These are phyloP conservation scores for Clonostachys rosea DNA, from an alignment of 2,329 filamentous ascomycete genomes.

Conservation along the genomic window DNA sequence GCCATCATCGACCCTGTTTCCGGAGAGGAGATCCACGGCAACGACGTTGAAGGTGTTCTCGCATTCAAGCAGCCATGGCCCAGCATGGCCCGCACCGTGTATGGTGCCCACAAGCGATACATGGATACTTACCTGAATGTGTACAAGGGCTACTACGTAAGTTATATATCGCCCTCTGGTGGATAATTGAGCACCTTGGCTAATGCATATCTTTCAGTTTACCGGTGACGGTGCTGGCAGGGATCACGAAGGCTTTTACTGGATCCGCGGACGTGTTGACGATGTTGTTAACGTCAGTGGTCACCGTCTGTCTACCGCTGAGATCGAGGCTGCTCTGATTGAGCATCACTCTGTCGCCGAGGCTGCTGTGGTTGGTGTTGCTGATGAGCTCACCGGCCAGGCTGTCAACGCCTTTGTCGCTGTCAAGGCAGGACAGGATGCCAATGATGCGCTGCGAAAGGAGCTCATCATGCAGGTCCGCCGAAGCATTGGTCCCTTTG, in stretches of 20 bases:
- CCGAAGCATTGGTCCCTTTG: conserved; percentile 96
- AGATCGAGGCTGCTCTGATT: conserved; percentile 95
- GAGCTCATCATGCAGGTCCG: conserved; percentile 92
- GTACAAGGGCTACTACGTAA: conserved; percentile 95
- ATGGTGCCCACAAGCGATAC: conserved; percentile 95
- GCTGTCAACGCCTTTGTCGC: conserved; percentile 96
- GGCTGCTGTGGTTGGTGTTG: conserved; percentile 89
- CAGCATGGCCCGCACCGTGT: conserved; percentile 96
- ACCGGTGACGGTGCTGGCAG: conserved; percentile 91
- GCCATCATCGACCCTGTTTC: conserved; percentile 96
- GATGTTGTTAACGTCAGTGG: conserved; percentile 98
- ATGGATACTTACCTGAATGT: conserved; percentile 98
- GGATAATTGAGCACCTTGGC: background rate
- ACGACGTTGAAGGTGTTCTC: conserved; percentile 94
- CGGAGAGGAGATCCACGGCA: conserved; percentile 87
- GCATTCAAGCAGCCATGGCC: conserved; percentile 98
- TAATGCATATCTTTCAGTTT: conserved; percentile 47
- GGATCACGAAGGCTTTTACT: conserved; percentile 98
- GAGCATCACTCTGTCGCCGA: conserved; percentile 89
- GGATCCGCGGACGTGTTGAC: conserved; percentile 97
- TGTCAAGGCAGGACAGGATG: conserved; percentile 79
- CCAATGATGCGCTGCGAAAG: conserved; percentile 78
- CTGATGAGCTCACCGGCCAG: conserved; percentile 93
- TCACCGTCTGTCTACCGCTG: conserved; percentile 91
- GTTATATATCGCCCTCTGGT: conserved; percentile 24